Base-by-base conservation (phyloP, 768 basidiomycete species). In the Lentinula aciculospora region DNA sequence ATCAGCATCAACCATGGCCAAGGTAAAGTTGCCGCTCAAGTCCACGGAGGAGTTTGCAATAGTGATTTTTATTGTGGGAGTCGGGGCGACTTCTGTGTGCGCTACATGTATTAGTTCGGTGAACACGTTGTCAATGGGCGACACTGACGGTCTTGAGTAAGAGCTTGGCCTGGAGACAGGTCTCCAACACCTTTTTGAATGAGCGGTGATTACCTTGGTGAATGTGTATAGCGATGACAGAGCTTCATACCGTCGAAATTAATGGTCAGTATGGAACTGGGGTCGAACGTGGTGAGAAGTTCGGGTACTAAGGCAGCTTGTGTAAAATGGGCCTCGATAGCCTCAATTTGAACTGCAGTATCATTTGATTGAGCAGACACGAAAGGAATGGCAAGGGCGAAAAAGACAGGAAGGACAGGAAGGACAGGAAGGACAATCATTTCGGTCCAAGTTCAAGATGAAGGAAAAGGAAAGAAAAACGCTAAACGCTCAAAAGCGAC, bases 1-100 rank as follows among this genome's bases (percentile, higher is more conserved):
- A 58, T 83, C 84, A 12, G 88, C 87, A 64, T 94, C 91, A 29
- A 84, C 79, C 88, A 94, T 88, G 53, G 81, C 75, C 34, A 92
- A 67, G 25, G 89, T 89, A 71, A 78, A 90, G 40, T 70, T 78
- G 12, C 79, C 81, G 36, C 67, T 67, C 53, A 86, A 68, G 10
- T 68, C 34, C 15, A 73, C 68, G 25, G 81, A 76, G 32, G 76
- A 69, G 69, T 82, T 81, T 49, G 72, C 77, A 10, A 82, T 72
- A 4, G 74, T 73, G 56, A 89, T 64, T 12, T 75, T 73, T 60
- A 91, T 69, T 5, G 69, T 71, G 4, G 90, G 89, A 25, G 74
- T 71, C 21, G 78, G 71, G 9, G 73, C 71, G 57, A 79, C 83
- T 72, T 85, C 89, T 92, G 66, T 13, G 6, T 55, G 46, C n/a